Percentiles rank a stretch among this genome's conserved stretches.
Conservation (phyloP, 176 grass and related monocot species). For the Carex kokanica region DNA sequence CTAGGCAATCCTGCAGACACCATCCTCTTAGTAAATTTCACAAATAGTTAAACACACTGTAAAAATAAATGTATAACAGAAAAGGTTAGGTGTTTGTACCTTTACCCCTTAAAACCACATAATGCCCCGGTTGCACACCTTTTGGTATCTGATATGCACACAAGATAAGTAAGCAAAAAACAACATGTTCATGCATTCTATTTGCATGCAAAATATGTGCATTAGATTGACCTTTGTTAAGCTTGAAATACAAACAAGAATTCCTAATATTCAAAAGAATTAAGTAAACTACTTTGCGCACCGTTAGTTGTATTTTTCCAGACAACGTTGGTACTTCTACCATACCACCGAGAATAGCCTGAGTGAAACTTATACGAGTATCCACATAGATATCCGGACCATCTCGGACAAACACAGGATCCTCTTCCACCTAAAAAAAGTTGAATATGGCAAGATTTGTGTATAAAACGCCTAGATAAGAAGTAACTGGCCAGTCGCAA, state of each 20-base stretch:
- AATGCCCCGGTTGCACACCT: constrained; percentile 82
- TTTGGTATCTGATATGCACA: constrained; percentile 69
- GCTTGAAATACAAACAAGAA: background rate
- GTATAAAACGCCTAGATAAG: constrained; percentile 30
- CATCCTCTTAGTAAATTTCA: constrained; percentile 40
- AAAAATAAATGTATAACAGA: constrained; percentile 5
- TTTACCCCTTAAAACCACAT: constrained; percentile 82
- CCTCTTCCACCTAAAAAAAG: constrained; percentile 65
- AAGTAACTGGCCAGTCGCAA: constrained; percentile 18
- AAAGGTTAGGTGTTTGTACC: constrained; percentile 39
- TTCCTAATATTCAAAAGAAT: background rate
- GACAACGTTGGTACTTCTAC: constrained; percentile 78
- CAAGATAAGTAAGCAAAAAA: background rate
- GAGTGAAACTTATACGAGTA: constrained; percentile 73
- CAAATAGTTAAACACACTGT: constrained; percentile 14
- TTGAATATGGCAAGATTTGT: constrained; percentile 22
- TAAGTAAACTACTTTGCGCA: constrained; percentile 16
- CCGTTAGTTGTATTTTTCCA: constrained; percentile 76
- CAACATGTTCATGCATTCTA: background rate
- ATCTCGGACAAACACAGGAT: constrained; percentile 74
- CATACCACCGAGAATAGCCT: constrained; percentile 93
- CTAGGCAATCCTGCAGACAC: constrained; percentile 67
- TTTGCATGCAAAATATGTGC: background rate
- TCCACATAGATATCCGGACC: constrained; percentile 85
- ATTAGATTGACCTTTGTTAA: background rate